Conservation (phyloP, 108 stramenopile genomes). For the Aurantiochytrium sp. region DNA sequence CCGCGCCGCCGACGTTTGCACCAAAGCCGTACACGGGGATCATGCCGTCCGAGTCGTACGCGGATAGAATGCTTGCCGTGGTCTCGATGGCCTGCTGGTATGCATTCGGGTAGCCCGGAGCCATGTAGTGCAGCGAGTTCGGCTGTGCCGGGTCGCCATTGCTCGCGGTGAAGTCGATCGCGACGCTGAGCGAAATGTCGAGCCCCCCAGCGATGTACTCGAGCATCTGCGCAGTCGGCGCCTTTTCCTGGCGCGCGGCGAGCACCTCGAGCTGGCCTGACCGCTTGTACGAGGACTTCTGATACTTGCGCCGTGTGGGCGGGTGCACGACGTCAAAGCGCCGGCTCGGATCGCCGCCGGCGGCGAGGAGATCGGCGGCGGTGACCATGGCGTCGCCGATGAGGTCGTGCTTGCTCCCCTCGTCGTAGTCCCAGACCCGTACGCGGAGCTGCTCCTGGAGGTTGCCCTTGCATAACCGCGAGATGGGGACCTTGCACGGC, state of each 20-base stretch:
- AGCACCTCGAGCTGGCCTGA: not conserved
- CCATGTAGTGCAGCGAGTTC: not conserved
- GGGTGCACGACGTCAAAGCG: not conserved
- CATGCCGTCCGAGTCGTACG: conserved; percentile 51
- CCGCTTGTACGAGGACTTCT: not conserved
- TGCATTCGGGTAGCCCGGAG: conserved; percentile 4
- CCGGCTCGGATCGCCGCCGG: not conserved
- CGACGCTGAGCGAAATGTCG: conserved; percentile 40
- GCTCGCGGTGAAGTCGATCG: conserved; percentile 54
- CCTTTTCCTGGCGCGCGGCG: not conserved
- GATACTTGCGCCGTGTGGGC: not conserved
- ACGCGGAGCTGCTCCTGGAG: not conserved
- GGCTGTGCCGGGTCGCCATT: conserved; percentile 46
- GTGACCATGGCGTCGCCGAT: not conserved
- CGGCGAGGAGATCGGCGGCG: not conserved
- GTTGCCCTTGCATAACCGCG: not conserved
- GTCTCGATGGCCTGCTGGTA: conserved; percentile 43
- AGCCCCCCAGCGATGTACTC: conserved; percentile 54
- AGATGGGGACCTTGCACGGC: not conserved
- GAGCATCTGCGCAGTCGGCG: not conserved
- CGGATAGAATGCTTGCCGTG: conserved; percentile 42
- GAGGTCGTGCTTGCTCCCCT: conserved; percentile 2
- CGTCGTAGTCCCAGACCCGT: conserved; percentile 14
- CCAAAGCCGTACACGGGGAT: conserved; percentile 55
- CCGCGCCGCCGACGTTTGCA: conserved; percentile 44